phyloP scores from a whole-genome alignment of 2,329 filamentous ascomycete genomes.

The Zalaria obscura region DNA sequence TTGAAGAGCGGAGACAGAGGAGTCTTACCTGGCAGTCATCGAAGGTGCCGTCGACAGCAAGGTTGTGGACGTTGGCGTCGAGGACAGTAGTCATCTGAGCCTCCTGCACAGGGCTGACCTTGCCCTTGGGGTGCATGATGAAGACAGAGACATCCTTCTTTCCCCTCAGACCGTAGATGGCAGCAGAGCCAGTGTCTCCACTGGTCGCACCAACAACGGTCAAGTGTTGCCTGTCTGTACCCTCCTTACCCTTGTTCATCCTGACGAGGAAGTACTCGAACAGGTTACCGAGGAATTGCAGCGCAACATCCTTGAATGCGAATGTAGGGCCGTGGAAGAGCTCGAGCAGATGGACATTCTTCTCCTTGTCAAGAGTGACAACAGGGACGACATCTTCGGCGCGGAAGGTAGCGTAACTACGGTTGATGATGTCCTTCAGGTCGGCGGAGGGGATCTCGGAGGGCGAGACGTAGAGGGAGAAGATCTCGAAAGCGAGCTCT shows the following conservation, averaged over 20 bases:
- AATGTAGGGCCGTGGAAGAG: conserved; percentile 94
- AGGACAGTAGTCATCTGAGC: conserved; percentile 93
- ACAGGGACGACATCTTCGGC: conserved; percentile 64
- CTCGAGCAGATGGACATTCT: conserved; percentile 74
- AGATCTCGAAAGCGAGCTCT: conserved; percentile 71
- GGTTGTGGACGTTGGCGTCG: conserved; percentile 84
- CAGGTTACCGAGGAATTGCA: conserved; percentile 92
- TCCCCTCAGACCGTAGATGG: conserved; percentile 85
- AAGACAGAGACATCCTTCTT: conserved; percentile 97
- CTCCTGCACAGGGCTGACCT: conserved; percentile 84
- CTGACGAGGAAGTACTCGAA: conserved; percentile 78
- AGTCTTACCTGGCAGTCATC: conserved; percentile 72
- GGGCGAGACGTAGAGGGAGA: conserved; percentile 75
- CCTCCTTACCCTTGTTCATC: conserved; percentile 55
- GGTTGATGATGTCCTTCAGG: conserved; percentile 67
- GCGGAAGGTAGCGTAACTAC: conserved; percentile 84
- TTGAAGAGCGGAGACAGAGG: not conserved
- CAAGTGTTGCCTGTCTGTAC: conserved; percentile 59
- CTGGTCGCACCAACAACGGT: conserved; percentile 79
- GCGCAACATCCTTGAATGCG: conserved; percentile 87
- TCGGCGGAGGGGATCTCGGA: conserved; percentile 70
- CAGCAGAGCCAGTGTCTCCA: conserved; percentile 82
- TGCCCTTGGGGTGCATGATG: conserved; percentile 84
- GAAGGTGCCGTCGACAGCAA: conserved; percentile 80
- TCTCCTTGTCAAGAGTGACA: conserved; percentile 54